Percentiles rank a stretch among this genome's conserved stretches.
These are phyloP conservation scores for Plectosphaerella plurivora DNA, from an alignment of 2,329 filamentous ascomycete genomes.

Conservation along the genomic window DNA sequence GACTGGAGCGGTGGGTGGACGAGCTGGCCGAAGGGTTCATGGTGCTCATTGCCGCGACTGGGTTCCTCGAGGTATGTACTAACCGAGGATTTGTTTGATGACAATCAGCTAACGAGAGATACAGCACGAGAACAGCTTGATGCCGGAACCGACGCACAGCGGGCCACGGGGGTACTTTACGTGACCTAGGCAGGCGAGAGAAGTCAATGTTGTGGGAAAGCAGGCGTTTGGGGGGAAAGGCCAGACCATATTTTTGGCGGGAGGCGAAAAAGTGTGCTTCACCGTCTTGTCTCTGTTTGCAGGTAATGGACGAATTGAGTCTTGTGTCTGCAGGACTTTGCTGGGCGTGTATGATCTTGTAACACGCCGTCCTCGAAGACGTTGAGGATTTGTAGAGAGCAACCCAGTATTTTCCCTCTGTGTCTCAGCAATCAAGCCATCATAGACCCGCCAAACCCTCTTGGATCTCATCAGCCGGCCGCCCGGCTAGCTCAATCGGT, in stretches of 20 bases:
- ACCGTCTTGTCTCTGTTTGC: not conserved
- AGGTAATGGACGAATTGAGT: conserved; percentile 1
- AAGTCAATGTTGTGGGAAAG: not conserved
- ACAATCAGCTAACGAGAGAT: conserved; percentile 2
- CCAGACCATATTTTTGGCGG: not conserved
- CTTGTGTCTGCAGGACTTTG: not conserved
- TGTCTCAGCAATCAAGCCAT: no score
- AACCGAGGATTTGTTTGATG: not conserved
- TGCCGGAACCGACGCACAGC: conserved; percentile 25
- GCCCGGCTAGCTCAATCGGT: conserved; percentile 65
- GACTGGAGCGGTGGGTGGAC: conserved; percentile 58
- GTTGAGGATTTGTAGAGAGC: no score
- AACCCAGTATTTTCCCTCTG: no score
- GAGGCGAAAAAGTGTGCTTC: not conserved
- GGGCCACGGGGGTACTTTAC: conserved; percentile 32
- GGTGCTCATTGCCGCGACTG: conserved; percentile 75
- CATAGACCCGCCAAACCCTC: no score
- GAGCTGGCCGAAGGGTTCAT: conserved; percentile 84
- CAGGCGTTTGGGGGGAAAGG: not conserved
- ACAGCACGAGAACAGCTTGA: conserved; percentile 36
- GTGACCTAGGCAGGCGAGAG: conserved; percentile 13
- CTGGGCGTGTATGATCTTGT: no score
- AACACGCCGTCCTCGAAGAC: no score
- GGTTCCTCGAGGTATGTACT: conserved; percentile 72
- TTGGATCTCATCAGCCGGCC: conserved; percentile 3